Conservation (phyloP, 192 early-diverging fungal genomes). For the Entomortierella beljakovae region DNA sequence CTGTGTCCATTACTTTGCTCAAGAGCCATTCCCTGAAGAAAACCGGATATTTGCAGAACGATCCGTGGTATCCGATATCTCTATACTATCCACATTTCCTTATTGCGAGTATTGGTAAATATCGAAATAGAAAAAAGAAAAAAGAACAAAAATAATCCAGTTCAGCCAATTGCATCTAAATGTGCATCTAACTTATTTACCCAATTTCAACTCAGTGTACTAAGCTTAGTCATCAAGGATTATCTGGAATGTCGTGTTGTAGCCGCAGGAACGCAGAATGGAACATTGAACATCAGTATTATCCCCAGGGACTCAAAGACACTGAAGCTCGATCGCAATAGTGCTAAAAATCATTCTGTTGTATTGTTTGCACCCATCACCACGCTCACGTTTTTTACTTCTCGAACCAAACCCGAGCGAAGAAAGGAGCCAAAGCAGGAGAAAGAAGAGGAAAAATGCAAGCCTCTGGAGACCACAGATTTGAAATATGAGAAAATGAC, state of each 20-base stretch:
- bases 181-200: background rate
- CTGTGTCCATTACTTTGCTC: constrained; percentile 43
- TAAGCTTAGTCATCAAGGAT: constrained; percentile 44
- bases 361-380: constrained; percentile 52
- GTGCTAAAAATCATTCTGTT: constrained; percentile 31
- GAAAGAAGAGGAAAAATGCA: background rate
- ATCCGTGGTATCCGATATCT: constrained; percentile 13
- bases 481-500: background rate
- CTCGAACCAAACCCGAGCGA: constrained; percentile 18
- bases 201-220: constrained; percentile 14
- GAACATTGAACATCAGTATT: constrained; percentile 36
- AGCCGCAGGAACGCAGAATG: constrained; percentile 50
- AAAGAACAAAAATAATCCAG: background rate
- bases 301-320: constrained; percentile 37
- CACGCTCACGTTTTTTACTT: constrained; percentile 30
- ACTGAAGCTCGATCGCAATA: constrained; percentile 17
- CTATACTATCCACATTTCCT: constrained; percentile 31
- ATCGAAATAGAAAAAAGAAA: background rate
- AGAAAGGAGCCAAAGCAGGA: background rate
- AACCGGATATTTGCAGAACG: constrained; percentile 11
- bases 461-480: background rate
- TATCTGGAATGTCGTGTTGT: constrained; percentile 33
- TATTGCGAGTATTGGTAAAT: constrained; percentile 52
- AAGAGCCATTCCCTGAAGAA: background rate
- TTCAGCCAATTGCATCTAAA: constrained; percentile 2